Evolutionary conservation across 208 protist genomes (phyloP).

Genomic region (Vickermania ingenoplastis): DNA sequence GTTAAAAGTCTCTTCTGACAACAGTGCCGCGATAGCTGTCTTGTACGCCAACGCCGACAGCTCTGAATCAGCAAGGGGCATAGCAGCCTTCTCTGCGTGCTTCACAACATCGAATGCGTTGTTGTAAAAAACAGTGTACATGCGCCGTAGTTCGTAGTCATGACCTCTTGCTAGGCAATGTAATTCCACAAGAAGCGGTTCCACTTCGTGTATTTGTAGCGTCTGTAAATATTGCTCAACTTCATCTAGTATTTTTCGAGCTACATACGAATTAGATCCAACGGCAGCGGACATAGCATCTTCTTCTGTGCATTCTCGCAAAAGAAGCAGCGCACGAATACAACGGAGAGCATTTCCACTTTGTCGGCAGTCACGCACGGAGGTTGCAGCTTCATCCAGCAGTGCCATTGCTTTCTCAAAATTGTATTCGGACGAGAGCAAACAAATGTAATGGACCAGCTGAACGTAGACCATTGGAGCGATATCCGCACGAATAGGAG

Average conservation of each 20-base stretch:
- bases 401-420: slow-evolving; percentile 48
- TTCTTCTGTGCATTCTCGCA: slow-evolving; percentile 27
- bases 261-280: slow-evolving; percentile 40
- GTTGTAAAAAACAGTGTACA: slow-evolving; percentile 77
- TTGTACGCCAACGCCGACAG: slow-evolving; percentile 53
- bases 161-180: slow-evolving; percentile 64
- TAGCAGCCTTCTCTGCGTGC: slow-evolving; percentile 64
- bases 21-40: slow-evolving; percentile 62
- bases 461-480: slow-evolving; percentile 81
- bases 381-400: slow-evolving; percentile 36
- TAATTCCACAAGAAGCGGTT: slow-evolving; percentile 64
- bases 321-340: slow-evolving; percentile 74
- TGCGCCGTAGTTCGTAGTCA: slow-evolving; percentile 74
- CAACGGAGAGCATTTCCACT: slow-evolving; percentile 63
- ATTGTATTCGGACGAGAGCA: slow-evolving; percentile 57
- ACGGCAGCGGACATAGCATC: slow-evolving; percentile 17
- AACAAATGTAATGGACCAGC: slow-evolving; percentile 58
- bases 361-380: slow-evolving; percentile 20
- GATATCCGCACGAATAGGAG: slow-evolving; percentile 60
- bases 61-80: slow-evolving; percentile 55
- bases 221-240: slow-evolving; percentile 50
- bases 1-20: slow-evolving; percentile 82
- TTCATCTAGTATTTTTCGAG: slow-evolving; percentile 63
- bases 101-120: slow-evolving; percentile 78
- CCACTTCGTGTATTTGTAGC: slow-evolving; percentile 81